A percentile compares a stretch with the other conserved stretches of the same genome.
phyloP scores from a whole-genome alignment of 1,284 basidiomycete species.

The Puccinia horiana region DNA sequence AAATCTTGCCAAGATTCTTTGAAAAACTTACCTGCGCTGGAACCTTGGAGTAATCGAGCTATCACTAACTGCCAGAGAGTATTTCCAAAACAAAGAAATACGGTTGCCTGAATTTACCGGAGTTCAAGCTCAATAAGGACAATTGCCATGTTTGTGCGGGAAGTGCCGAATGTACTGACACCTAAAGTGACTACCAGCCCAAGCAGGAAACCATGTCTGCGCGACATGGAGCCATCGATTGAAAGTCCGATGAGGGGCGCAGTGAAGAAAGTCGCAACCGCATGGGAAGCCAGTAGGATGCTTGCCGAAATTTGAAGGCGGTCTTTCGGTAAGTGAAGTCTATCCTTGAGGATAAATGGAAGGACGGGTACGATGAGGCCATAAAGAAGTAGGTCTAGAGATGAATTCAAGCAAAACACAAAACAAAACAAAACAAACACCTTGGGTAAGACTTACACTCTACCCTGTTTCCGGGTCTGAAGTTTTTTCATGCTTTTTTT shows the following conservation, averaged over 20 bases:
- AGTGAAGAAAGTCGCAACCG: slow-evolving; percentile 30
- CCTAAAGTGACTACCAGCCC: slow-evolving; percentile 21
- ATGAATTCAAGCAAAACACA: neutral
- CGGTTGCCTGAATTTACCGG: slow-evolving; percentile 23
- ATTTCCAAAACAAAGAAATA: slow-evolving; percentile 40
- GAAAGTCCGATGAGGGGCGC: slow-evolving; percentile 23
- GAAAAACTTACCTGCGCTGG: slow-evolving; percentile 32
- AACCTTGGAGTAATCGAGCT: slow-evolving; percentile 41
- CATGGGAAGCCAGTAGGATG: slow-evolving; percentile 33
- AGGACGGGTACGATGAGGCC: slow-evolving; percentile 42
- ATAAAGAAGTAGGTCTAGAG: slow-evolving; percentile 41
- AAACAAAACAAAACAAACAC: neutral
- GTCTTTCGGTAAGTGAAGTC: slow-evolving; percentile 18
- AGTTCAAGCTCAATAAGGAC: neutral
- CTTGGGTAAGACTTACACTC: neutral
- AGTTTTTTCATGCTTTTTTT: neutral
- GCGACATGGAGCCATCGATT: slow-evolving; percentile 12
- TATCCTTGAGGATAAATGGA: slow-evolving; percentile 35
- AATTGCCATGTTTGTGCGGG: neutral
- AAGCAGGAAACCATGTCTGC: slow-evolving; percentile 26
- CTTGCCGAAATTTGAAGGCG: slow-evolving; percentile 19
- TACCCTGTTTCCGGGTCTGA: neutral
- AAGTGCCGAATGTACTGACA: slow-evolving; percentile 9
- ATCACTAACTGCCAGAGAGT: slow-evolving; percentile 18
- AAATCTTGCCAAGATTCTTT: neutral